phyloP scores from a whole-genome alignment of 169 alveolate species.

The Plasmodium cynomolgi region DNA sequence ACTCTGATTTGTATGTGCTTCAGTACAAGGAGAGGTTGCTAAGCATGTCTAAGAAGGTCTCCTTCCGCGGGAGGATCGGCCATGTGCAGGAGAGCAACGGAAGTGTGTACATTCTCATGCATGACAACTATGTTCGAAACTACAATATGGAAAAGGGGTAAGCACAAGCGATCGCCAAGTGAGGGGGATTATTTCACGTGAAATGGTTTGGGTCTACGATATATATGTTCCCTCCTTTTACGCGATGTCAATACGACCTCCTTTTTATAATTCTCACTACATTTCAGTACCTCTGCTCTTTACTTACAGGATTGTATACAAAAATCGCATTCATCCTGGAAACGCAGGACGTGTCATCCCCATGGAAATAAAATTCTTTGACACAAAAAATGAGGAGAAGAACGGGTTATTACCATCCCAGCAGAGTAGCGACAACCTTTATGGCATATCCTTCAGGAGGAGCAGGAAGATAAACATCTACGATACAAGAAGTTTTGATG shows the following conservation, averaged over 20 bases:
- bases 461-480: conserved; percentile 58
- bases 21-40: conserved; percentile 44
- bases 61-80: conserved; percentile 10
- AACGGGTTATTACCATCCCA: background rate
- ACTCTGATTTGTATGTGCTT: conserved; percentile 15
- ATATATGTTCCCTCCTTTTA: background rate
- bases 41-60: conserved; percentile 27
- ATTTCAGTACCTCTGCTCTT: background rate
- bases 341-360: background rate
- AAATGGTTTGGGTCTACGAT: background rate
- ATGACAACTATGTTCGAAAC: conserved; percentile 40
- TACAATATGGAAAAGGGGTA: conserved; percentile 63
- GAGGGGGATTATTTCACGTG: background rate
- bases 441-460: conserved; percentile 16
- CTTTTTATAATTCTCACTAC: background rate
- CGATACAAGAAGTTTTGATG: conserved; percentile 50
- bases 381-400: background rate
- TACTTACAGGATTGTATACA: conserved; percentile 35
- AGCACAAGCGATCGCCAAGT: background rate
- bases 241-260: background rate
- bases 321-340: conserved; percentile 40
- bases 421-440: background rate
- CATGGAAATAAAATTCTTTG: conserved; percentile 52
- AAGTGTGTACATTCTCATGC: conserved; percentile 6
- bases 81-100: conserved; percentile 56